Percentiles rank a stretch among this genome's conserved stretches.
Conservation (phyloP, 108 stramenopile species). For the Stephanodiscus minutulus region DNA sequence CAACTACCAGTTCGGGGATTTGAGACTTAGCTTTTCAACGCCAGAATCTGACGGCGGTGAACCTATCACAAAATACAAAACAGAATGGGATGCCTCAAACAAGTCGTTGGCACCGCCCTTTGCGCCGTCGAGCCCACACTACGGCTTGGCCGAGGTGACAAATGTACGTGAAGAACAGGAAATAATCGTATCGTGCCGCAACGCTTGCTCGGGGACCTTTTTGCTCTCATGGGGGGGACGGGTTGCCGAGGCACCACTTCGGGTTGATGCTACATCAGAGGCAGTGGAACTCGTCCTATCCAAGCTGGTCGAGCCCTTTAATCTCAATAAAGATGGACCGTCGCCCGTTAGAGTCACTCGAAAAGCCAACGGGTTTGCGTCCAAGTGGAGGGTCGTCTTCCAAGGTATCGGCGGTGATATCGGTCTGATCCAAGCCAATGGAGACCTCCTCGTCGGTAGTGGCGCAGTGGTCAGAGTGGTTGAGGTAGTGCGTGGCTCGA, state of each 20-base stretch:
- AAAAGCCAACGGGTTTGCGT: constrained; percentile 69
- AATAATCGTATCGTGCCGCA: constrained; percentile 45
- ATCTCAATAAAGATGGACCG: constrained; percentile 13
- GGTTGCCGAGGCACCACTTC: constrained; percentile 21
- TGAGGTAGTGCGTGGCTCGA: constrained; percentile 59
- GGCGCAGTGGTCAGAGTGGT: constrained; percentile 57
- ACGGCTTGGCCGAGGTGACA: constrained; percentile 59
- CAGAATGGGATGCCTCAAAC: constrained; percentile 73
- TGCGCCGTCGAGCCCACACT: constrained; percentile 46
- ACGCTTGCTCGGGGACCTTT: constrained; percentile 65
- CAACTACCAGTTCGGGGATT: constrained; percentile 50
- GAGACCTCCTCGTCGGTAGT: constrained; percentile 61
- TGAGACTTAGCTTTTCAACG: constrained; percentile 55
- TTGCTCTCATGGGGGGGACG: constrained; percentile 76
- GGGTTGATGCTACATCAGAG: constrained; percentile 29
- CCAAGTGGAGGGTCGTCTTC: constrained; percentile 76
- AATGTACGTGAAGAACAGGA: constrained; percentile 77
- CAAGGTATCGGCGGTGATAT: constrained; percentile 66
- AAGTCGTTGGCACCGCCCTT: constrained; percentile 42
- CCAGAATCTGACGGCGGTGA: constrained; percentile 73
- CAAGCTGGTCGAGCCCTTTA: constrained; percentile 31
- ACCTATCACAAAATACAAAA: constrained; percentile 61
- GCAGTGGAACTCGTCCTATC: constrained; percentile 25
- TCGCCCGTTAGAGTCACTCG: constrained; percentile 40
- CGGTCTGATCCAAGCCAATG: constrained; percentile 67